phyloP scores from a whole-genome alignment of 768 basidiomycete genomes.

The Termitomyces sp. region DNA sequence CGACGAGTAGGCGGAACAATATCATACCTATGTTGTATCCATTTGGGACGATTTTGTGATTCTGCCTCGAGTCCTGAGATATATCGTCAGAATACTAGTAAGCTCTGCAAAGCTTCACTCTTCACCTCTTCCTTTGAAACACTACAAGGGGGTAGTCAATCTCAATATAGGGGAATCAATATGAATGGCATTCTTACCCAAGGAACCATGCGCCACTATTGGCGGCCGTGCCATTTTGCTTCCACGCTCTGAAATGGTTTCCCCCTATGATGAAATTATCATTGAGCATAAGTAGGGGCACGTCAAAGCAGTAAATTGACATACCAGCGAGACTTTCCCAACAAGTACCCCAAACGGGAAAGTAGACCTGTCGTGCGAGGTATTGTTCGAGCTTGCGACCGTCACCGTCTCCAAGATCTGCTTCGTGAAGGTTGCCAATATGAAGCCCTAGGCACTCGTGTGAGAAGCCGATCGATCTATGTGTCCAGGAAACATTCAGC shows the following conservation, averaged over 20 bases:
- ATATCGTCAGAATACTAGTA: neutral
- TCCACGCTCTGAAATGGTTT: conserved; percentile 88
- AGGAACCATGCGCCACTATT: conserved; percentile 84
- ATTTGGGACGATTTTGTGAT: conserved; percentile 72
- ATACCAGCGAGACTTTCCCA: conserved; percentile 79
- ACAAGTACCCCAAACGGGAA: conserved; percentile 78
- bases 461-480: conserved; percentile 77
- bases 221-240: conserved; percentile 74
- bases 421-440: conserved; percentile 69
- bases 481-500: neutral
- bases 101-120: conserved; percentile 2
- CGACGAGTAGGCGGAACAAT: neutral
- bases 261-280: conserved; percentile 46
- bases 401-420: conserved; percentile 82
- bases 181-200: conserved; percentile 39
- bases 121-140: conserved; percentile 69
- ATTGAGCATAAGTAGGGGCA: neutral
- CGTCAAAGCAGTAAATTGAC: neutral
- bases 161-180: neutral
- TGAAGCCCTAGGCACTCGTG: conserved; percentile 82
- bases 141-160: conserved; percentile 27
- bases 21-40: conserved; percentile 65
- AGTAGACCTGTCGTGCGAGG: conserved; percentile 75
- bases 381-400: conserved; percentile 64
- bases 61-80: conserved; percentile 48